Base-by-base conservation (phyloP, 2,329 filamentous ascomycete species). In the Diaporthe australafricana region DNA sequence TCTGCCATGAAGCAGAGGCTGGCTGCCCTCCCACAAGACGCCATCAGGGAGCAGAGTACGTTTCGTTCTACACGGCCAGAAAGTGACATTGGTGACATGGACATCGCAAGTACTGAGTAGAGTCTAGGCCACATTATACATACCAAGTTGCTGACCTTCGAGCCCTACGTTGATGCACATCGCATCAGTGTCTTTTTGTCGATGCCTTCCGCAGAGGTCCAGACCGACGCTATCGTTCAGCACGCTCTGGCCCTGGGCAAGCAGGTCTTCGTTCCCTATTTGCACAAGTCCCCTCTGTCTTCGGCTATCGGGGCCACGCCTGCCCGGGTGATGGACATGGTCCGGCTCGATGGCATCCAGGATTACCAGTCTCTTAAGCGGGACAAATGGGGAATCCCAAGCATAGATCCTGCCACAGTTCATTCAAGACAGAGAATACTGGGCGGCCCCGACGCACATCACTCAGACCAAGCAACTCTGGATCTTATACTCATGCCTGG, bases 321-420 rank as follows among this genome's bases (percentile, higher is more conserved):
- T 5, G 74, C 83, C 1, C 84, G 88, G 20, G 88, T 96, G 68
- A 99, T 99, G 96, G 95, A 98, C 79, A 98, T 99, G 96, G 90
- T 99, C 27, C 91, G 91, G 74, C 85, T 99, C 50, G 84, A 87
- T 70, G 92, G 91, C 32, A 81, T 94, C 65, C 83, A 89, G 35
- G 96, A 99, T 80, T 98, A 95, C 80, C 90, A 94, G 74, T 89
- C 89, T 30, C 85, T 98, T 72, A 83, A 91, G 78, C 87, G 88
- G 50, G 96, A 99, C 82, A 90, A 88, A 80, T 99, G 96, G 96
- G 95, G 95, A 12, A 99, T 99, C 75, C 96, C 96, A n/a, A 96
- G 93, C 40, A 89, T 97, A 71, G 87, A 90, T 73, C 84, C 87
- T 63, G 85, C 88, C 25, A 93, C 92, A 2, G 87, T 97, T 3